Conservation (phyloP, 768 basidiomycete genomes). For the Hemileccinum rubropunctum region DNA sequence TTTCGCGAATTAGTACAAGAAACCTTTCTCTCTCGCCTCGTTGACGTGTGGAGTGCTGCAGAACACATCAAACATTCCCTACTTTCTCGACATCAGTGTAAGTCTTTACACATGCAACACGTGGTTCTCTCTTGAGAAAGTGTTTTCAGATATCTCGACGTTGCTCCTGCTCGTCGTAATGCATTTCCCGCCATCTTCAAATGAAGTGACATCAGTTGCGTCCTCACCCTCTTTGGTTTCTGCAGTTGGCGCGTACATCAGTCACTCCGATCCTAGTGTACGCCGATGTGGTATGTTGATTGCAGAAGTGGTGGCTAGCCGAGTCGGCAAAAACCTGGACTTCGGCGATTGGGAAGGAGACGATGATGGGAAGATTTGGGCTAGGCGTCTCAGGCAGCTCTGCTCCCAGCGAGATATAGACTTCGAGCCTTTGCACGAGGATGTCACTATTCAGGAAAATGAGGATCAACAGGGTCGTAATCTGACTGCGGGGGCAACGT, state of each 20-base stretch:
- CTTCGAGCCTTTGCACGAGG: slow-evolving; percentile 32
- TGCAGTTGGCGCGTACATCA: slow-evolving; percentile 71
- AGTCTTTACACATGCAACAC: slow-evolving; percentile 27
- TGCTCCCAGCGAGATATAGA: slow-evolving; percentile 52
- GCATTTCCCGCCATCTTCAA: slow-evolving; percentile 54
- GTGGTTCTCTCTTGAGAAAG: background rate
- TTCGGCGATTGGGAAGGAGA: slow-evolving; percentile 87
- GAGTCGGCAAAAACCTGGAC: slow-evolving; percentile 60
- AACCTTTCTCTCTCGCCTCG: slow-evolving; percentile 43
- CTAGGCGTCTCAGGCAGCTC: slow-evolving; percentile 55
- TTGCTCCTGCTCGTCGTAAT: slow-evolving; percentile 65
- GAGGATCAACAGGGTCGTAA: slow-evolving; percentile 7
- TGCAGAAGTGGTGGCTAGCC: slow-evolving; percentile 74
- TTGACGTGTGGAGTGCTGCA: slow-evolving; percentile 70
- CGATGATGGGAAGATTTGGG: slow-evolving; percentile 63
- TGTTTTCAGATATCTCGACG: slow-evolving; percentile 63
- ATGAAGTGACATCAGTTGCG: slow-evolving; percentile 43
- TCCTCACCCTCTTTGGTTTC: slow-evolving; percentile 61
- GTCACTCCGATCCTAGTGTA: slow-evolving; percentile 70
- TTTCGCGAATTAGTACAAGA: slow-evolving; percentile 37
- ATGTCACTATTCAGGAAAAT: slow-evolving; percentile 2
- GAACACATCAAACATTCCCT: slow-evolving; percentile 82
- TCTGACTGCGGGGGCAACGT: slow-evolving; percentile 14
- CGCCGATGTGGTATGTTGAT: slow-evolving; percentile 91
- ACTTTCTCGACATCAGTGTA: slow-evolving; percentile 73